phyloP scores from a whole-genome alignment of 441 rosid species.

The Pelargonium myrrhifolium region DNA sequence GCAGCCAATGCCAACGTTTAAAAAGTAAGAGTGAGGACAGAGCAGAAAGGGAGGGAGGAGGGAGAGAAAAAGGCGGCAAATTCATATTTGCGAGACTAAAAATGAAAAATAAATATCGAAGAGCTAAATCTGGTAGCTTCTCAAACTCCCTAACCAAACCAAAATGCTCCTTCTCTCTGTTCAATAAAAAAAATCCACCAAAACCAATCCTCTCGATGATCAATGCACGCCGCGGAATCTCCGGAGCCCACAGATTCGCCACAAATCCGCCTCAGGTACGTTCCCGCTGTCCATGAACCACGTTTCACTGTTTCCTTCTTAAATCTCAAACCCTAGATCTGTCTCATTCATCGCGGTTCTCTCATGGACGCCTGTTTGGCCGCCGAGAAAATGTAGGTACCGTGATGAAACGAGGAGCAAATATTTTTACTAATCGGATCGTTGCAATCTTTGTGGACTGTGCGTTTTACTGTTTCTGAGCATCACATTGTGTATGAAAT shows the following conservation, averaged over 20 bases:
- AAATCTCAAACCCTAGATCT: neutral
- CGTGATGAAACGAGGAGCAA: neutral
- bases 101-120: neutral
- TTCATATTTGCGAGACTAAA: neutral
- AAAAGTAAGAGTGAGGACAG: neutral
- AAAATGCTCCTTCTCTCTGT: neutral
- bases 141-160: neutral
- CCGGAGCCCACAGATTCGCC: too few species aligned
- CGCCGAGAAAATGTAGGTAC: neutral
- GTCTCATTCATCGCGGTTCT: neutral
- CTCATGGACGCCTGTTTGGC: neutral
- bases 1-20: conserved; percentile 1
- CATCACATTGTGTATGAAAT: too few species aligned
- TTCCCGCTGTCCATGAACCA: too few species aligned
- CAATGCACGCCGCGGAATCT: neutral
- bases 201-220: neutral
- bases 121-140: neutral
- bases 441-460: neutral
- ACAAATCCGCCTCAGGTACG: too few species aligned
- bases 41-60: neutral
- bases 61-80: conserved; percentile 19
- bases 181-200: neutral
- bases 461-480: too few species aligned
- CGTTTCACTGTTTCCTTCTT: neutral
- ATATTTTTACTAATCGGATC: neutral